phyloP scores from a whole-genome alignment of 306 rosid species.

The Dalbergia cultrata region DNA sequence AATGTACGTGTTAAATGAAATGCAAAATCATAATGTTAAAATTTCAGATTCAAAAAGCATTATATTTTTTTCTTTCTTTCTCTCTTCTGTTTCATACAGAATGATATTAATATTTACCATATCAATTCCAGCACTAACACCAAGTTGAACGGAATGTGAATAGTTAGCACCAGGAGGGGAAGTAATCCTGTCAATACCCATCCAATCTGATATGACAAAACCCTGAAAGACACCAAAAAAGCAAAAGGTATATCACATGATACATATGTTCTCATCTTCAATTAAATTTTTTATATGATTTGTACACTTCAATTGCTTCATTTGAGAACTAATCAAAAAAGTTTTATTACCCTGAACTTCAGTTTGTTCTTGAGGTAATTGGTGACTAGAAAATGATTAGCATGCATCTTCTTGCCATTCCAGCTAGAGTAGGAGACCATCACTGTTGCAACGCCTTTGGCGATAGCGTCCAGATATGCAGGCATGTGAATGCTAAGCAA shows the following conservation, averaged over 20 bases:
- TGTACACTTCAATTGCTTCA: neutral
- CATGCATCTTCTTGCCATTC: slow-evolving; percentile 87
- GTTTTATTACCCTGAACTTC: slow-evolving; percentile 65
- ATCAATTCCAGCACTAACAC: slow-evolving; percentile 85
- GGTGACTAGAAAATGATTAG: slow-evolving; percentile 72
- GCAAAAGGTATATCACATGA: neutral
- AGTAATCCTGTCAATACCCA: slow-evolving; percentile 84
- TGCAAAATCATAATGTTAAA: neutral
- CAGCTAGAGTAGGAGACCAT: slow-evolving; percentile 90
- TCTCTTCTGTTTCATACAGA: neutral
- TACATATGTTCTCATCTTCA: neutral
- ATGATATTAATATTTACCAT: slow-evolving; percentile 62
- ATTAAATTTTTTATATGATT: neutral
- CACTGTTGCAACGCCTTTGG: slow-evolving; percentile 81
- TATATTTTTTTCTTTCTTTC: neutral
- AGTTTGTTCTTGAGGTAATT: slow-evolving; percentile 74
- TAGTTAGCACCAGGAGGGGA: slow-evolving; percentile 88
- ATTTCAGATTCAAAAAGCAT: neutral
- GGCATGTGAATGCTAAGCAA: slow-evolving; percentile 85
- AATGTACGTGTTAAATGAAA: slow-evolving; percentile 16
- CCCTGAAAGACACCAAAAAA: slow-evolving; percentile 59
- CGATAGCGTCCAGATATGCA: slow-evolving; percentile 67
- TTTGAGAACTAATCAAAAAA: neutral
- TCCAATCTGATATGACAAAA: slow-evolving; percentile 89
- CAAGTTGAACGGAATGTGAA: slow-evolving; percentile 79